Evolutionary conservation across 257 asterid species (phyloP), one percentile per base, ranked within the genome.

Genomic region (Solanum microdontum): DNA sequence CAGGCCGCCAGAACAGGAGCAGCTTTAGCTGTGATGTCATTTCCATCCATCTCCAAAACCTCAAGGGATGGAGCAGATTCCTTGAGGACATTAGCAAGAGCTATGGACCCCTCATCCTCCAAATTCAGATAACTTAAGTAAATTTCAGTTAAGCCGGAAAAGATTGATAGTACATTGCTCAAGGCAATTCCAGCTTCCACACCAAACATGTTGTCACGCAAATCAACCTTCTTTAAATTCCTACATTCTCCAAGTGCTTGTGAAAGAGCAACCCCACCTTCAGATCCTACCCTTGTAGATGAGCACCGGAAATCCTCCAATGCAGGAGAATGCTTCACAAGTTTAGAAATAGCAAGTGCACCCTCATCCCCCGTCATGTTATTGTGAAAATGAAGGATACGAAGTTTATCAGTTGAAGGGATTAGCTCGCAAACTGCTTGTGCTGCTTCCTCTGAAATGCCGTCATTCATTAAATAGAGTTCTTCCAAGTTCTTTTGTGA

Each of bases 331-430:
- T 75, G 88, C 74, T 92, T 90, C 70, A 94, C 93, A 23, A 97
- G 89, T 82, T 92, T 90, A 84, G 98, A 91, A 88, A 97, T 95
- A 69, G 95, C 95, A 75, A 93, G 68, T 1, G 98, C 99, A 86
- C 99, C 99, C 86, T 91, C 98, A 90, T 97, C 98, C 77, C 98
- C 98, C 45, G 96, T 94, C 98, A 96, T 93, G 94, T 95, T 94
- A 92, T 94, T 96, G 87, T 96, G 98, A 85, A 96, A 95, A 32
- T 93, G 95, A 88, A 96, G 98, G 89, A 95, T 93, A 89, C 84
- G 90, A 12, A 97, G 95, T 88, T 90, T 93, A 69, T 90, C 91
- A 6, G 98, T 94, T 2, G 97, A 94, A 48, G 98, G 98, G 86
- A 97, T 92, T n/a, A 95, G 91, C 90, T 94, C 98, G 70, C 73